Conservation (phyloP, 164 flowering plant species). For the Umbilicus rupestris region DNA sequence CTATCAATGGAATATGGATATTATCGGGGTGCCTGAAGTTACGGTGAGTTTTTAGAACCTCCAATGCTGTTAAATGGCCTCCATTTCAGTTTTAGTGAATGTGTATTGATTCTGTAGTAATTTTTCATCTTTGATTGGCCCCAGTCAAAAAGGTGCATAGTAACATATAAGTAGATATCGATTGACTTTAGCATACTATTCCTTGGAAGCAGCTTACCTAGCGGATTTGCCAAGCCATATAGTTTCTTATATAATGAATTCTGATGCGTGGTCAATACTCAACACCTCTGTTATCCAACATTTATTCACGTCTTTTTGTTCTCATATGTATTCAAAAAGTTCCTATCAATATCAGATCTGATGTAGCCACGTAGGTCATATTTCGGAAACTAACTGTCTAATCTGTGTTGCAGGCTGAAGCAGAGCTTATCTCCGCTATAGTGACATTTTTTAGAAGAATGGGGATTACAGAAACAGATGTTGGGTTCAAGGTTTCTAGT, state of each 20-base stretch:
- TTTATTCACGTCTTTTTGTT: background rate
- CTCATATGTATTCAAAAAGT: background rate
- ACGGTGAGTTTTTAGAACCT: constrained; percentile 34
- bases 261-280: background rate
- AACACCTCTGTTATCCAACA: background rate
- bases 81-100: background rate
- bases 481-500: constrained; percentile 92
- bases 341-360: background rate
- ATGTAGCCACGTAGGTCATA: background rate
- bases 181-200: background rate
- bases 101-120: background rate
- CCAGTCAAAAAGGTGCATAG: background rate
- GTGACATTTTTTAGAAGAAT: constrained; percentile 76
- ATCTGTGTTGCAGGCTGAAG: constrained; percentile 61
- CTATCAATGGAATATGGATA: constrained; percentile 99
- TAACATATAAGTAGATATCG: background rate
- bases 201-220: background rate
- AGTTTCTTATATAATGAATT: background rate
- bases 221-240: too few species aligned
- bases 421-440: constrained; percentile 85
- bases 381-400: background rate
- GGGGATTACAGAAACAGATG: constrained; percentile 82
- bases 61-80: background rate
- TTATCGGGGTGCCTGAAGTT: constrained; percentile 82
- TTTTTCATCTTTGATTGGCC: background rate